A percentile compares a stretch with the other conserved stretches of the same genome.
Evolutionary conservation across 495 filamentous ascomycete species (phyloP).

Genomic region (Clohesyomyces aquaticus): DNA sequence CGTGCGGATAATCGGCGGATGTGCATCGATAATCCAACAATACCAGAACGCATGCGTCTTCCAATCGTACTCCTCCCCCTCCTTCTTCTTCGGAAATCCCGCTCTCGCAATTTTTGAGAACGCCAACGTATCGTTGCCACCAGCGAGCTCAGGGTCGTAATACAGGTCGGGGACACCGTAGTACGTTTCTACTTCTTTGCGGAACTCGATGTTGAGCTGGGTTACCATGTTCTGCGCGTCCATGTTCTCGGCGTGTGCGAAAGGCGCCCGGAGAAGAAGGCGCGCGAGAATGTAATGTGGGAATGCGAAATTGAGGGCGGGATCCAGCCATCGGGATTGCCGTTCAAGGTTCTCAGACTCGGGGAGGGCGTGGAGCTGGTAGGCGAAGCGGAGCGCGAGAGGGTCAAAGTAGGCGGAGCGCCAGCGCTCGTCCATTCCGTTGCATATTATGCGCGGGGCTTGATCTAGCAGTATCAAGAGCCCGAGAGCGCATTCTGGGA

Average conservation of each 20-base stretch:
- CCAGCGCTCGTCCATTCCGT: conserved; percentile 1
- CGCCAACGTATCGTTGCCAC: not conserved
- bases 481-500: not conserved
- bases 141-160: not conserved
- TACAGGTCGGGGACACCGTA: not conserved
- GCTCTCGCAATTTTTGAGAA: not conserved
- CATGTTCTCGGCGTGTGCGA: conserved; percentile 1
- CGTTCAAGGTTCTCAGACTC: not conserved
- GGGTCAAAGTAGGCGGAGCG: conserved; percentile 3
- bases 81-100: not conserved
- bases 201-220: not conserved
- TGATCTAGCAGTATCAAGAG: not conserved
- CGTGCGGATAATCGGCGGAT: conserved; percentile 3
- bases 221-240: not conserved
- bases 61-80: not conserved
- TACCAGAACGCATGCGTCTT: not conserved
- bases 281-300: not conserved
- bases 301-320: not conserved
- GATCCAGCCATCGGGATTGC: not conserved
- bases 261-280: not conserved
- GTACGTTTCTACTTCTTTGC: not conserved
- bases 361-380: not conserved
- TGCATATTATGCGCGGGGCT: not conserved
- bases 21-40: conserved; percentile 2
- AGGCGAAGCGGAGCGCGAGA: not conserved